Base-by-base conservation (phyloP, 2,329 filamentous ascomycete species). In the Periglandula ipomoeae region DNA sequence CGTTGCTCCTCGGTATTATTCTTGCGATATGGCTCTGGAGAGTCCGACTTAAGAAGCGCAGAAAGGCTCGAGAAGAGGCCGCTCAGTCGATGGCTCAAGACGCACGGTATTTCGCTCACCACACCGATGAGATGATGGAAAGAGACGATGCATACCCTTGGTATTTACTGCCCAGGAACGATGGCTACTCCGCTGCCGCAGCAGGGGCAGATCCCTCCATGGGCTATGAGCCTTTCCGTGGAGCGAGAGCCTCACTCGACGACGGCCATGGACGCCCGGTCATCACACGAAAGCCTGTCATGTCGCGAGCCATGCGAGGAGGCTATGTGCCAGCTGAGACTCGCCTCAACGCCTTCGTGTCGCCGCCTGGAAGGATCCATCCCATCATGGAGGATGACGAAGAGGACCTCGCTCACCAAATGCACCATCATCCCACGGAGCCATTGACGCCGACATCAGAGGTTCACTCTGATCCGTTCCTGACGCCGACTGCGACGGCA, bases 341-440 rank as follows among this genome's bases (percentile, higher is more conserved):
- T 32, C 58, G 59, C 27, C 56, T 61, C 32, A 55, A 46, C 40
- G 60, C 58, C 40, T 59, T 65, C n/a, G 53, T 54, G 13, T 56
- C 58, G 52, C 48, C 56, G 2, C 60, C 69, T 0, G 70, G 70
- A 4, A 65, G 62, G 2, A 81, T 81, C 53, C 75, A 79, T 52
- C 78, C 78, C 1, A 81, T 81, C 51, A 71, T 77, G 54, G 78
- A 81, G 53, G 76, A 75, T 8, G 77, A 78, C 35, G 77, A 81
- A 53, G 76, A 79, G 27, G 73, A 71, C 6, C 60, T 62, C 1
- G 57, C 62, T 19, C 56, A 62, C 22, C 53, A 54, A 3, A 30
- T 23, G 19, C 26, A 9, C 9, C 47, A 38, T 9, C 32, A 44
- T 13, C 32, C 13, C n/a, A 13, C 27, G 10, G 46, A 49, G 19